A percentile compares a stretch with the other conserved stretches of the same genome.
These are phyloP conservation scores for Lachancea sp. DNA, from an alignment of 805 yeast species.

Conservation along the genomic window DNA sequence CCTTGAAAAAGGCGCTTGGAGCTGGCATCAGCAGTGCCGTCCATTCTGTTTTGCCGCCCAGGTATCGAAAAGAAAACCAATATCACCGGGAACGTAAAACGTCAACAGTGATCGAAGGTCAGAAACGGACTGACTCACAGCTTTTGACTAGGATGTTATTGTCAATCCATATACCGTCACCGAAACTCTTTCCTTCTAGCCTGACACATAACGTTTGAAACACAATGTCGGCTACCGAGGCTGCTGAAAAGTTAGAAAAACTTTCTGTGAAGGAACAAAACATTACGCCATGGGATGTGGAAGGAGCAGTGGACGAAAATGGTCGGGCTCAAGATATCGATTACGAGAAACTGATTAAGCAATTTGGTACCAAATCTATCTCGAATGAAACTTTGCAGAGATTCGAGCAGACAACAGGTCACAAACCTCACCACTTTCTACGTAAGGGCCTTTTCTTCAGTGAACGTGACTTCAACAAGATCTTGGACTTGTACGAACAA, in stretches of 20 bases:
- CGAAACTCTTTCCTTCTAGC: too few species aligned
- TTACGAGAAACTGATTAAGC: slow-evolving; percentile 77
- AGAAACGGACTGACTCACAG: too few species aligned
- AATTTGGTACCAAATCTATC: slow-evolving; percentile 80
- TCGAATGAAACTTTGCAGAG: slow-evolving; percentile 64
- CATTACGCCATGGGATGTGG: slow-evolving; percentile 98
- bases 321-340: slow-evolving; percentile 89
- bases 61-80: too few species aligned
- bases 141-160: too few species aligned
- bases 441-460: slow-evolving; percentile 89
- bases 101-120: too few species aligned
- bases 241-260: slow-evolving; percentile 18
- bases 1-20: too few species aligned
- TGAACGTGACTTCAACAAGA: slow-evolving; percentile 74
- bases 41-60: too few species aligned
- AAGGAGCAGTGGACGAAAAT: slow-evolving; percentile 87
- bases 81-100: too few species aligned
- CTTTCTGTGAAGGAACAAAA: slow-evolving; percentile 37
- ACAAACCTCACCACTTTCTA: slow-evolving; percentile 82
- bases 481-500: slow-evolving; percentile 83
- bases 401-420: slow-evolving; percentile 80
- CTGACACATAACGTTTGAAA: too few species aligned
- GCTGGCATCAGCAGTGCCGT: too few species aligned
- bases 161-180: too few species aligned
- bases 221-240: slow-evolving; percentile 12